Conservation (phyloP, 306 rosid species). For the Sindora glabra region DNA sequence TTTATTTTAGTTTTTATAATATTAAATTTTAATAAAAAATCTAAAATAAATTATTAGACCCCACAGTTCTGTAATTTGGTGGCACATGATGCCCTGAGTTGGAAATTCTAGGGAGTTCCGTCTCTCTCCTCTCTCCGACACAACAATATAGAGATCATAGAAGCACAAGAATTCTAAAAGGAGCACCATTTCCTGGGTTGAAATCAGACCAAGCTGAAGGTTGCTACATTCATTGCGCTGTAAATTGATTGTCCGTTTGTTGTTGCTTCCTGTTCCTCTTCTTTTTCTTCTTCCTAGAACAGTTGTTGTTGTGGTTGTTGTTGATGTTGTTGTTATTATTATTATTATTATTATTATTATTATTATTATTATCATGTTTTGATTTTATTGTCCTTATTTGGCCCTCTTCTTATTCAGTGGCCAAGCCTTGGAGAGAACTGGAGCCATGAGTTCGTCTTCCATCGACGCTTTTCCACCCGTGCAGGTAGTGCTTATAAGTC, state of each 20-base stretch:
- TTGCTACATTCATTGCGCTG: neutral
- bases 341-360: too few relatives aligned
- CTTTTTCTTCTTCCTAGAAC: neutral
- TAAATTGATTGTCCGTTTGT: neutral
- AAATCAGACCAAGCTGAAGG: too few relatives aligned
- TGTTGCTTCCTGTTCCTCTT: neutral
- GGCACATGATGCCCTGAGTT: too few relatives aligned
- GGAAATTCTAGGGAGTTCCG: too few relatives aligned
- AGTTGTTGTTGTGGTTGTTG: neutral
- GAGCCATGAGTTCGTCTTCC: slow-evolving; percentile 50
- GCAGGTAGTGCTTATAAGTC: slow-evolving; percentile 34
- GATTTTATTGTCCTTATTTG: neutral
- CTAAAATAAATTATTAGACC: too few relatives aligned
- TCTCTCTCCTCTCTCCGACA: too few relatives aligned
- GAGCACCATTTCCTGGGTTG: too few relatives aligned
- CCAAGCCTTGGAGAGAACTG: neutral
- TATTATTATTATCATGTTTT: neutral
- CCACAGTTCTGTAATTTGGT: too few relatives aligned
- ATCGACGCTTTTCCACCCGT: slow-evolving; percentile 27
- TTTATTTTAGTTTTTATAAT: too few relatives aligned
- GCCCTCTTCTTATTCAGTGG: neutral
- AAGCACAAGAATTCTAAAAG: too few relatives aligned
- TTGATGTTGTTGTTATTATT: neutral
- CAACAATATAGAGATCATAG: too few relatives aligned
- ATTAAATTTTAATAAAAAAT: too few relatives aligned